Percentiles rank a stretch among this genome's conserved stretches.
phyloP scores from a whole-genome alignment of 2,329 filamentous ascomycete species.

The Aspergillus amoenus region DNA sequence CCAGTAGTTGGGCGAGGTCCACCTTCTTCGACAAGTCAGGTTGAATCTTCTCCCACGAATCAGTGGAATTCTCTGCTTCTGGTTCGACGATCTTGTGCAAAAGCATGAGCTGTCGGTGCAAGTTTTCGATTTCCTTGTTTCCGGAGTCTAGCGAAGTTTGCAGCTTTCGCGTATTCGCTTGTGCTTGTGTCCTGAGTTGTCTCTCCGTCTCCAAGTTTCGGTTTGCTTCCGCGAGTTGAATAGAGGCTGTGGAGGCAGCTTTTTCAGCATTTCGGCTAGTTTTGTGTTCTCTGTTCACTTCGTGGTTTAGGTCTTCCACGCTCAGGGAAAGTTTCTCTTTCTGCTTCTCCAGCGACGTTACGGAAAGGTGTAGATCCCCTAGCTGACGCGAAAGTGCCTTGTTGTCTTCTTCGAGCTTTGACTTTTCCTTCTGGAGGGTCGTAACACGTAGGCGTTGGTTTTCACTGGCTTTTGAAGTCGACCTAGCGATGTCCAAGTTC shows the following conservation, averaged over 20 bases:
- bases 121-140: slow-evolving; percentile 76
- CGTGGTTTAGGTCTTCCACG: slow-evolving; percentile 89
- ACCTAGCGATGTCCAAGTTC: slow-evolving; percentile 90
- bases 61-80: slow-evolving; percentile 63
- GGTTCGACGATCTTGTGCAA: slow-evolving; percentile 87
- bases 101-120: slow-evolving; percentile 74
- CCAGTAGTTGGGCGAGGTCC: slow-evolving; percentile 80
- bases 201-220: slow-evolving; percentile 87
- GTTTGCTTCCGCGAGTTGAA: slow-evolving; percentile 85
- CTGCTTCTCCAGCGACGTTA: slow-evolving; percentile 86
- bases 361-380: slow-evolving; percentile 77
- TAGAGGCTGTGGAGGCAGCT: slow-evolving; percentile 72
- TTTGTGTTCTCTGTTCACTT: slow-evolving; percentile 86
- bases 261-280: slow-evolving; percentile 88
- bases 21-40: slow-evolving; percentile 66
- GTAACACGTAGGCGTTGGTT: slow-evolving; percentile 74
- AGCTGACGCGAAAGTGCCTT: slow-evolving; percentile 78
- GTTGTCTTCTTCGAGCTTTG: slow-evolving; percentile 78
- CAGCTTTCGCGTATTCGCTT: slow-evolving; percentile 78
- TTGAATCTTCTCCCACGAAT: slow-evolving; percentile 67
- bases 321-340: slow-evolving; percentile 87
- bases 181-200: slow-evolving; percentile 79
- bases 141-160: slow-evolving; percentile 76
- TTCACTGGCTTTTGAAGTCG: slow-evolving; percentile 81
- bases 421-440: slow-evolving; percentile 78